phyloP scores from a whole-genome alignment of 2,329 filamentous ascomycete species.

The Cytospora leucostoma region DNA sequence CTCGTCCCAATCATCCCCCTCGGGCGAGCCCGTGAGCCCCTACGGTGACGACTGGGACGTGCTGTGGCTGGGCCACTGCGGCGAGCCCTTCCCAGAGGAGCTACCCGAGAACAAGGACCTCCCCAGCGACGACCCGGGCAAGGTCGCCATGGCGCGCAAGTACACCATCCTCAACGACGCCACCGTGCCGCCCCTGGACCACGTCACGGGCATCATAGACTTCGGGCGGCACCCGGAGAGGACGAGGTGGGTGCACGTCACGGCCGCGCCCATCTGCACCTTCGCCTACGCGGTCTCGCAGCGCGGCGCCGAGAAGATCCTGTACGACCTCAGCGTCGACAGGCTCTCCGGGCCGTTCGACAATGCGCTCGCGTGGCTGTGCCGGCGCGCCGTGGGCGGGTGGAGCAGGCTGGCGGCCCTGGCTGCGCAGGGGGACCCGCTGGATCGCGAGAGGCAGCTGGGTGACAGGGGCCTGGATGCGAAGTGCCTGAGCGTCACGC shows the following conservation, averaged over 20 bases:
- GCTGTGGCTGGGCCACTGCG: slow-evolving; percentile 55
- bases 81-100: slow-evolving; percentile 37
- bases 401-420: slow-evolving; percentile 24
- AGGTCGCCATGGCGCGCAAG: slow-evolving; percentile 22
- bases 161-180: slow-evolving; percentile 32
- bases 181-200: slow-evolving; percentile 33
- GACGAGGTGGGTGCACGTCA: slow-evolving; percentile 42
- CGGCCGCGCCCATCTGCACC: slow-evolving; percentile 42
- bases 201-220: slow-evolving; percentile 33
- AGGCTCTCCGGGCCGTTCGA: slow-evolving; percentile 36
- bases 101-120: slow-evolving; percentile 21
- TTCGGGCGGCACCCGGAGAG: slow-evolving; percentile 35
- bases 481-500: slow-evolving; percentile 39
- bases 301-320: slow-evolving; percentile 32
- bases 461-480: slow-evolving; percentile 34
- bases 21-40: slow-evolving; percentile 24
- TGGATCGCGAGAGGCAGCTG: slow-evolving; percentile 9
- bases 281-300: slow-evolving; percentile 39
- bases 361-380: slow-evolving; percentile 37
- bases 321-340: slow-evolving; percentile 36
- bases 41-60: slow-evolving; percentile 56
- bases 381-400: slow-evolving; percentile 34
- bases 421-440: slow-evolving; percentile 14
- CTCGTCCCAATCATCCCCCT: slow-evolving; percentile 20
- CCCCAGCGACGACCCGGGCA: slow-evolving; percentile 13